Evolutionary conservation across 176 grass and related monocot genomes (phyloP), one percentile per base, ranked within the genome.

Genomic region (Oryza glaberrima): DNA sequence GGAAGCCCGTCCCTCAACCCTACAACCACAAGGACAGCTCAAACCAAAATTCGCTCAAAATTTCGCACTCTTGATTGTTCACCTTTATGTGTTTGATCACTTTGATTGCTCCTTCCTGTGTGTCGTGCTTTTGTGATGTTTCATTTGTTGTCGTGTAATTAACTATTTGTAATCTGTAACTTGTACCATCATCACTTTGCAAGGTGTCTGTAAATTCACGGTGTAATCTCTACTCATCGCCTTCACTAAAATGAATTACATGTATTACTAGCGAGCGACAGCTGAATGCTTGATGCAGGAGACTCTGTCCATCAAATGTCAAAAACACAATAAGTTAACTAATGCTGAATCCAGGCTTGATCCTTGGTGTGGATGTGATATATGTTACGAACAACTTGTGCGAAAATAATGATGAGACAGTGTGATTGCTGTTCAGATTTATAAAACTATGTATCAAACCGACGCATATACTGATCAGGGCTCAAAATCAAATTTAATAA

Each of bases 1-100:
- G 83, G 85, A 84, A 85, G 76, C 67, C 70, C 10, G 45, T 38
- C 63, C 26, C 69, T 40, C 80, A 81, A 70, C 34, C 60, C 0
- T 40, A 40, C 38, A 95, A 92, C 73, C 65, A 75, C 66, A 91
- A 94, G 75, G 80, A 89, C 36, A 92, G 73, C 70, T 91, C 11
- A 76, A 58, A 6, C 38, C 25, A 26, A 26, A 26, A 26, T 26
- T 51, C 47, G 4, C 34, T 78, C 45, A 20, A 76, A 56, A 5
- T 28, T 52, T 52, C 48, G 3, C 34, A 73, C 45, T 66, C 4
- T 2, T 7, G 20, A 7, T 73, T 78, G 36, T 47, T 86, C 60
- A 38, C 67, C 13, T 30, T 28, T 28, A 15, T 83, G 67, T 68
- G 32, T 22, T 28, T 28, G 28, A 28, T 28, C 28, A 38, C 36